Evolutionary conservation across 306 rosid species (phyloP), one percentile per base, ranked within the genome.

Genomic region (Vicia villosa): DNA sequence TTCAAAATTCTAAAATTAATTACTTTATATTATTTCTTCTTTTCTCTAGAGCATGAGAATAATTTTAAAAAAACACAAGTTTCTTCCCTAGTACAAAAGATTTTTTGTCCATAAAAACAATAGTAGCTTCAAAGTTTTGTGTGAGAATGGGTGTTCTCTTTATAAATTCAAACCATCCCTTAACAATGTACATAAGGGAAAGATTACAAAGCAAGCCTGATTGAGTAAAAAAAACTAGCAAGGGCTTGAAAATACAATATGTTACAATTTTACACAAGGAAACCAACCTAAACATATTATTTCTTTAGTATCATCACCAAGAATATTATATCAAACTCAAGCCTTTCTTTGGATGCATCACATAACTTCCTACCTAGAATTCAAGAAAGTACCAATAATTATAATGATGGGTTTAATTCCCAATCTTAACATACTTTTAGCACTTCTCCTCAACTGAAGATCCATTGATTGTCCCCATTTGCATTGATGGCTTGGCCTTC

Each of bases 361-460:
- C 22, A 49, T 58, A 21, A 49, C 59, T 30, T 2, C 56, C 43
- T 66, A 78, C 60, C 60, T 19, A 78, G 50, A 59, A 63, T 14
- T 17, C 22, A 41, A 72, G 49, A 72, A 56, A 56, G 11, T 2
- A 26, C 56, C 63, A 2, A 42, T 1, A 51, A 66, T 56, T 60
- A 32, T 40, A 30, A 6, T 22, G 51, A 70, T 41, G 42, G 15
- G 45, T 16, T 36, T 22, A 42, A 41, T 41, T 51, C 66, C 19
- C 28, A 65, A 49, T 69, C 45, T 69, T 51, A 9, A 72, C 2
- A 56, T 0, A 56, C 28, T 28, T 45, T 69, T 84, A 86, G 70
- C 88, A 83, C 69, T 41, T 85, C 16, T 88, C 90, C 49, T 84
- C 88, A 47, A 61, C 74, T 3, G 52, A 60, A 37, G 80, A 47